These are phyloP conservation scores for Rugosomyces carneus DNA, from an alignment of 1,284 basidiomycete genomes.

Conservation along the genomic window DNA sequence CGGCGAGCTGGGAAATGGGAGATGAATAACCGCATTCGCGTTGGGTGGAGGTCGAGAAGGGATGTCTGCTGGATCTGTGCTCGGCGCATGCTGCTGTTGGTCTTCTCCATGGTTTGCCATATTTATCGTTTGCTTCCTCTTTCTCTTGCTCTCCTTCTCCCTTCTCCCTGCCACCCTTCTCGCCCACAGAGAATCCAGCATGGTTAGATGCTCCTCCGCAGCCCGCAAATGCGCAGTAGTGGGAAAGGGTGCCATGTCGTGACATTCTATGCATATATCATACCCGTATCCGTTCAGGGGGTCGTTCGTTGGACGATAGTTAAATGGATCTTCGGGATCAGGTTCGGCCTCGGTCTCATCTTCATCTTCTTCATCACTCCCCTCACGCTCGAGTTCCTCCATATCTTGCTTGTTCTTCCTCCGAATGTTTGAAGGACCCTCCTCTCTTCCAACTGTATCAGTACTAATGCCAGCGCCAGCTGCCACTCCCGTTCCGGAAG, in stretches of 20 bases:
- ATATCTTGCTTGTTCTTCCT: background rate
- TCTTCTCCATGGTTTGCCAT: no score
- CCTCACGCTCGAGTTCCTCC: conserved; percentile 8
- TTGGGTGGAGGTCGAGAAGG: conserved; percentile 63
- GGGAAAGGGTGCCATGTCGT: conserved; percentile 71
- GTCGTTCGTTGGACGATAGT: conserved; percentile 48
- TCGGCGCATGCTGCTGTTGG: conserved; percentile 12
- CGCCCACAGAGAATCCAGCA: conserved; percentile 57
- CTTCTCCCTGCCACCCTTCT: conserved; percentile 29
- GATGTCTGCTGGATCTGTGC: conserved; percentile 15
- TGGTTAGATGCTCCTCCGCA: conserved; percentile 64
- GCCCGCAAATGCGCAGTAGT: conserved; percentile 53
- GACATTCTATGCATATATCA: conserved; percentile 83
- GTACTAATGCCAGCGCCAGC: background rate
- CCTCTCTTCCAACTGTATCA: background rate
- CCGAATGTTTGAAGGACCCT: background rate
- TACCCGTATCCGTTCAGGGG: conserved; percentile 58
- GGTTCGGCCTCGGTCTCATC: conserved; percentile 3
- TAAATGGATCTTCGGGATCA: conserved; percentile 41
- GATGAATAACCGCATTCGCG: conserved; percentile 64
- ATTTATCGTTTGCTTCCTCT: conserved; percentile 9
- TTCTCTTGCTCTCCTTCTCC: conserved; percentile 2
- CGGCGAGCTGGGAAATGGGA: conserved; percentile 67
- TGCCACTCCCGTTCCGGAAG: conserved; percentile 10
- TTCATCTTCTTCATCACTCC: conserved; percentile 6